phyloP scores from a whole-genome alignment of 2,329 filamentous ascomycete species.

The Trichoderma cornu-damae region DNA sequence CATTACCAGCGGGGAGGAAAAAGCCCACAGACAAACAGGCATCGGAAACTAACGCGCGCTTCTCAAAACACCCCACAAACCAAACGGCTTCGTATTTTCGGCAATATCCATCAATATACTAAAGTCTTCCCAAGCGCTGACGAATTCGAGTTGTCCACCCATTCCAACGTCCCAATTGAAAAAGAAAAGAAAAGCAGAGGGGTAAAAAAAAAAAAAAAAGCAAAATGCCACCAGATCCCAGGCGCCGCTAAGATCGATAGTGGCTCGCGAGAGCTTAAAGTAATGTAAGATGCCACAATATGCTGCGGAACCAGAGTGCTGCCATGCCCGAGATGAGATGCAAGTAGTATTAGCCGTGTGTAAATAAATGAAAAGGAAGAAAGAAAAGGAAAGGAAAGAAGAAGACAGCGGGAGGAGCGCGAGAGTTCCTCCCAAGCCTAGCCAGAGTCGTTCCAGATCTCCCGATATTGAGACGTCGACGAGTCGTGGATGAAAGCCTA shows the following conservation, averaged over 20 bases:
- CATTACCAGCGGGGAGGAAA: not conserved
- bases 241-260: conserved; percentile 20
- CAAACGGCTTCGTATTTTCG: not conserved
- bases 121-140: not conserved
- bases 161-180: not conserved
- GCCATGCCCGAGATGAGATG: conserved; percentile 3
- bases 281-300: conserved; percentile 21
- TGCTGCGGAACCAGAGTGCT: not conserved
- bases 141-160: not conserved
- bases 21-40: not conserved
- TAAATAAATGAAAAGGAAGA: not conserved
- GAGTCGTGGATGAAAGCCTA: too few relatives aligned
- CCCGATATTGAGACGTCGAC: not conserved
- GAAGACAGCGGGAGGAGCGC: too few relatives aligned
- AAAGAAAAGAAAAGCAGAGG: not conserved
- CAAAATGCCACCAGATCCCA: conserved; percentile 10
- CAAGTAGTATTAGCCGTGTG: not conserved
- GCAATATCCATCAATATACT: not conserved
- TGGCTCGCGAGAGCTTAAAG: conserved; percentile 30
- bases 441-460: not conserved
- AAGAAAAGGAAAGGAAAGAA: not conserved
- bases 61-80: not conserved
- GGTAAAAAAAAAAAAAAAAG: not conserved
- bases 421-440: not conserved
- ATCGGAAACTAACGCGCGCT: not conserved